Base-by-base conservation (phyloP, 371 early-diverging fungal genomes). In the Phascolomyces articulosus region DNA sequence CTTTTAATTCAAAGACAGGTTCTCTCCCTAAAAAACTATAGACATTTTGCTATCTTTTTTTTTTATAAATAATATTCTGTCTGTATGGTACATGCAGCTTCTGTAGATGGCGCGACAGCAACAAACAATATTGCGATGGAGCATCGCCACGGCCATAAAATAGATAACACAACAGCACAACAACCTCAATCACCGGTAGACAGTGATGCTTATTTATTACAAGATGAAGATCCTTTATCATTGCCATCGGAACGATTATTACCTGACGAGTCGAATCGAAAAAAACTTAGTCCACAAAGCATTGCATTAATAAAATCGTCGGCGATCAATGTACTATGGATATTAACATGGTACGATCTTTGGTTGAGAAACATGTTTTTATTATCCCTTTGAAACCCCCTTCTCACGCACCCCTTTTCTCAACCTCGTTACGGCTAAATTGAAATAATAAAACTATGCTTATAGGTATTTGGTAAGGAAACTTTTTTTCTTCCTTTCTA, bases 291-390 rank as follows among this genome's bases (percentile, higher is more conserved):
- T 38, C 40, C 55, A 63, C 67, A 71, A 9, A 66, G 58, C 40
- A 72, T 71, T 23, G 69, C 67, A 4, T 56, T 75, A 7, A 23
- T 77, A 24, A 73, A 74, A 53, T 56, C 74, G 2, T 71, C 74
- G 4, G 72, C 71, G 15, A 72, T 79, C 28, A 82, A 82, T 56
- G 20, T 82, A 20, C 65, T 77, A 26, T 82, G 82, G 82, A 77
- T 82, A 58, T 44, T 79, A 24, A 72, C 72, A 53, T 82, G 82
- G 80, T 80, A 80, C n/a, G n/a, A n/a, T n/a, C n/a, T n/a, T n/a
- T n/a, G n/a, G n/a, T n/a, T n/a, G n/a, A n/a, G n/a, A n/a, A n/a
- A n/a, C n/a, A 44, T 55, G 60, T 10, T 18, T 2, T 21, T 61
- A 20, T 16, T 20, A 13, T 44, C 4, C 16, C 15, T 4, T n/a